Evolutionary conservation across 108 stramenopile genomes (phyloP), one percentile per base, ranked within the genome.

Genomic region (Parietichytrium sp.): DNA sequence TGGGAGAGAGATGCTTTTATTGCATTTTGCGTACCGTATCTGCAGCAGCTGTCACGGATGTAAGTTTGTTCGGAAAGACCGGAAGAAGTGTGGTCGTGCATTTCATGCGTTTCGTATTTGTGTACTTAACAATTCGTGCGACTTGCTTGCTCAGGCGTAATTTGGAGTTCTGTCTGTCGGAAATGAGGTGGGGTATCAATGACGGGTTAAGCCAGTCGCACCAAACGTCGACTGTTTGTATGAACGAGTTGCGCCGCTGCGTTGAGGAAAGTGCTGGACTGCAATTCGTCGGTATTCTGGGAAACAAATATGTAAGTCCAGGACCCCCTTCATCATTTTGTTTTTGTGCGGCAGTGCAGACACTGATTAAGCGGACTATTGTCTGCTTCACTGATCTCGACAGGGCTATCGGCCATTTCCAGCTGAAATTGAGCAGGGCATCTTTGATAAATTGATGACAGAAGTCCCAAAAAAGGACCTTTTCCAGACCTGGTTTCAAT

Each of bases 181-280:
- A 72, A 20, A 72, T 72, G 61, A 33, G 61, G n/a, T 72, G 61
- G 61, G 61, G 61, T 25, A 72, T 72, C 3, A 72, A 72, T 3
- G 36, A 33, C 0, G 61, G 45, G 20, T 10, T 72, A 8, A 72
- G 61, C 42, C 38, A 33, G 42, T 42, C 36, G 33, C 61, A 72
- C 42, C 18, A 72, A 42, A 72, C 61, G 10, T 16, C 61, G 2
- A 42, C 36, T 16, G 45, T 72, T 3, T 72, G 61, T 42, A 6
- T 72, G 29, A 33, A 42, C 42, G 61, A 72, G 20, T 42, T 72
- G 0, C 8, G 6, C 20, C 10, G 61, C 8, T 72, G 61, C 2
- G 10, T 72, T 6, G 42, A 36, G 6, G 45, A 33, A 8, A 72
- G 61, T 42, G 61, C 61, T 6, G 20, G 38, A n/a, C 36, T 72